Evolutionary conservation across 345 rosid species (phyloP).

Genomic region (Eucalyptus cloeziana): DNA sequence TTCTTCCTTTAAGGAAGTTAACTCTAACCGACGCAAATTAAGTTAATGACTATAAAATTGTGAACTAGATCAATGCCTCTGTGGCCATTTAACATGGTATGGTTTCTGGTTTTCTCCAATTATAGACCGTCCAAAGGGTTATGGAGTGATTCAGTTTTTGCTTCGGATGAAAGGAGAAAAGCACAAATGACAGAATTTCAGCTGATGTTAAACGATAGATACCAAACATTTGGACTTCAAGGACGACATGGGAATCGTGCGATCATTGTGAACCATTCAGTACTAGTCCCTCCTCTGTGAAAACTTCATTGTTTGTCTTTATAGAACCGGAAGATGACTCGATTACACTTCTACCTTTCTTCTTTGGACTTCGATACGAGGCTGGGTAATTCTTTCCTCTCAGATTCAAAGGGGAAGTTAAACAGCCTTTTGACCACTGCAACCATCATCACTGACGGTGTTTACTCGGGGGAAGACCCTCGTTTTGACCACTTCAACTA

Average conservation of each 20-base stretch:
- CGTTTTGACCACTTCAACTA: too few relatives aligned
- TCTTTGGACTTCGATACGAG: too few relatives aligned
- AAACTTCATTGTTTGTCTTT: too few relatives aligned
- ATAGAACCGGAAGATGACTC: neutral
- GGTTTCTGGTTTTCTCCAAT: neutral
- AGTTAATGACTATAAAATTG: neutral
- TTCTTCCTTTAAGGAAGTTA: neutral
- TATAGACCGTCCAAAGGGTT: neutral
- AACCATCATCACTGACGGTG: rapidly evolving
- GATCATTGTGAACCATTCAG: neutral
- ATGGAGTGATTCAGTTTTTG: neutral
- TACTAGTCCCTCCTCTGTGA: neutral
- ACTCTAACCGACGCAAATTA: neutral
- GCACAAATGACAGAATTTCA: neutral
- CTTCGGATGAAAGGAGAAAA: neutral
- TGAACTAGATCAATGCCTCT: neutral
- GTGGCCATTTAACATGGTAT: neutral
- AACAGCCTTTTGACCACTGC: too few relatives aligned
- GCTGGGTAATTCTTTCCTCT: too few relatives aligned
- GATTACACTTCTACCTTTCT: too few relatives aligned
- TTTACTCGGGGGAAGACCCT: too few relatives aligned
- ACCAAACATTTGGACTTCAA: rapidly evolving
- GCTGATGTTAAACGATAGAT: neutral
- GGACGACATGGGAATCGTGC: neutral
- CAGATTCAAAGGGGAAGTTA: too few relatives aligned